Base-by-base conservation (phyloP, 495 filamentous ascomycete genomes). In the Parathielavia hyrcaniae region DNA sequence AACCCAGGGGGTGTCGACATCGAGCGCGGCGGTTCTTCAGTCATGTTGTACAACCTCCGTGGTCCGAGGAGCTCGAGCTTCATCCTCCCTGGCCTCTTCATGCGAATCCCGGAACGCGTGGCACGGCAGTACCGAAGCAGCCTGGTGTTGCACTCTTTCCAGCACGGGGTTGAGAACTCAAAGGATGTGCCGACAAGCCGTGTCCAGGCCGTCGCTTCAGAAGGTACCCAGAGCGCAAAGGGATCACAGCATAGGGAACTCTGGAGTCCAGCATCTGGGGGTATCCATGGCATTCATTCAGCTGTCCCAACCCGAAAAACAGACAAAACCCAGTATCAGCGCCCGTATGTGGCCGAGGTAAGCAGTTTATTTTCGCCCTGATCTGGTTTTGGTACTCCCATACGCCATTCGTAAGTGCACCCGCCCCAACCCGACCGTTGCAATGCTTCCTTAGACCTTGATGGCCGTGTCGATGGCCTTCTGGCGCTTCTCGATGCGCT, bases 401-500 rank as follows among this genome's bases (percentile, higher is more conserved):
- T 71, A 66, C 67, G 69, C 67, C 65, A 61, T 68, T 67, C 66
- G 62, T 58, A 65, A 71, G 67, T 68, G 65, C 65, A 67, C 63
- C 57, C 58, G 57, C 53, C 56, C 66, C 64, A 39, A 50, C 50
- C 57, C 60, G 48, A 57, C 61, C 62, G 48, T 61, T 52, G 45
- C 54, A 60, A 61, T 61, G 63, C 46, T 26, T 50, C 61, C 49
- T 55, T 95, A 97, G 78, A 99, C 90, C 83, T 96, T 96, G 86
- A 97, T 88, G 67, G 91, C 90, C 59, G 73, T 73, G 75, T 97
- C 93, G 62, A 93, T 68, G 67, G 90, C 89, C 85, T 96, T 96
- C 80, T 90, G 83, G 83, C 90, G 91, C 90, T 97, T 97, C 79
- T 91, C 88, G 69, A 85, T 86, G 71, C 86, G 83, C 72, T 88